Evolutionary conservation across 306 rosid species (phyloP).

Genomic region (Vigna unguiculata): DNA sequence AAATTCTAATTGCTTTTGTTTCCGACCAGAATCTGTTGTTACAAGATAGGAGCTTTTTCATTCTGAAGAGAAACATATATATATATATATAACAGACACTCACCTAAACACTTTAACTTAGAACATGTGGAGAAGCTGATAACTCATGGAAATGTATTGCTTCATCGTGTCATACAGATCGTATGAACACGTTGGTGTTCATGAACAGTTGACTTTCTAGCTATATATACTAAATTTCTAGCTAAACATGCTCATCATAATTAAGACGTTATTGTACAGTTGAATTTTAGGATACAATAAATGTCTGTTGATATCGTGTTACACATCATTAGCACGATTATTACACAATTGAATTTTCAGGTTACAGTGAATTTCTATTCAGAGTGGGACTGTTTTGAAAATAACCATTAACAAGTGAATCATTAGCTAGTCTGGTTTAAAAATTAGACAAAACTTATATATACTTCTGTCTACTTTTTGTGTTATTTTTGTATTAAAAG

Average conservation of each 20-base stretch:
- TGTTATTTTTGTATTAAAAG: neutral
- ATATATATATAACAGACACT: neutral
- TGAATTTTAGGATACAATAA: neutral
- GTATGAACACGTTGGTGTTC: neutral
- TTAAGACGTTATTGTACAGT: neutral
- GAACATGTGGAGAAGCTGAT: neutral
- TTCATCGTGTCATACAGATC: neutral
- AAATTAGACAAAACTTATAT: neutral
- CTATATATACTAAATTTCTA: neutral
- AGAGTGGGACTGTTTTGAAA: neutral
- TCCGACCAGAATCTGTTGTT: neutral
- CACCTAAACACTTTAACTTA: neutral
- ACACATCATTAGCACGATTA: slow-evolving; percentile 1
- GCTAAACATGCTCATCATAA: neutral
- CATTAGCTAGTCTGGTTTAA: neutral
- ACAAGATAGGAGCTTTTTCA: neutral
- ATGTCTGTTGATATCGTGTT: neutral
- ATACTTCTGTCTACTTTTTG: neutral
- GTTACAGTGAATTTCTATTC: neutral
- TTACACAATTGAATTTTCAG: neutral
- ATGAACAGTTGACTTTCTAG: neutral
- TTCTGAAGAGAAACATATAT: neutral
- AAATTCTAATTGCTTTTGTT: slow-evolving; percentile 13
- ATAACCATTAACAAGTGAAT: neutral
- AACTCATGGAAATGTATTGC: neutral